Evolutionary conservation across 2,329 filamentous ascomycete species (phyloP).

Genomic region (Curvularia verruculosa): DNA sequence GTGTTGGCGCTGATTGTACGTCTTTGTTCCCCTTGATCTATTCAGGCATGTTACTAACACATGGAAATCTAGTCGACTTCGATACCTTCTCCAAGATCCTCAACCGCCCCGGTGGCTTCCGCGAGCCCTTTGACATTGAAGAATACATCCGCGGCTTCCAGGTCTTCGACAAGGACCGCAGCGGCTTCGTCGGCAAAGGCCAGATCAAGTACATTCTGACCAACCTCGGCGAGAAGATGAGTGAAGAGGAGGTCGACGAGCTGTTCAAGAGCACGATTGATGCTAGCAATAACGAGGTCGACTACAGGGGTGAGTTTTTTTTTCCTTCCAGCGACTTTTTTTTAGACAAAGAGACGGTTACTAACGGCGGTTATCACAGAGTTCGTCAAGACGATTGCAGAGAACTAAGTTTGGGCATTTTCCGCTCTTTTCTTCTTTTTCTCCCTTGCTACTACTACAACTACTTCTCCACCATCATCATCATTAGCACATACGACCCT

Average conservation of each 20-base stretch:
- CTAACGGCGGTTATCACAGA: too few relatives aligned
- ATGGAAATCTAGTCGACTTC: conserved; percentile 77
- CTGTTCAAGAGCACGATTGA: conserved; percentile 92
- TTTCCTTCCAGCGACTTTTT: too few relatives aligned
- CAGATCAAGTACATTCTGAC: conserved; percentile 98
- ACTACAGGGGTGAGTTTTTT: conserved; percentile 79
- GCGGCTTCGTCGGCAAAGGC: conserved; percentile 95
- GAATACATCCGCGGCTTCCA: conserved; percentile 99
- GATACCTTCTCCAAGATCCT: conserved; percentile 96
- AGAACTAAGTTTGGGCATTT: conserved; percentile 36
- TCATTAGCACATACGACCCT: too few relatives aligned
- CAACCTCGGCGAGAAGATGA: conserved; percentile 99
- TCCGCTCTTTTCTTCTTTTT: too few relatives aligned
- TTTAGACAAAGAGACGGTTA: too few relatives aligned
- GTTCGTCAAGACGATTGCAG: conserved; percentile 49
- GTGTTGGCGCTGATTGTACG: conserved; percentile 88
- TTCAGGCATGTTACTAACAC: too few relatives aligned
- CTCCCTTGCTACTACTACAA: too few relatives aligned
- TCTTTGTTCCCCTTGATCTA: conserved; percentile 32
- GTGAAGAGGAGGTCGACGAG: conserved; percentile 97
- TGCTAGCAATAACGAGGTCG: conserved; percentile 93
- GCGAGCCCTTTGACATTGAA: conserved; percentile 95
- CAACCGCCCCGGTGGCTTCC: conserved; percentile 97
- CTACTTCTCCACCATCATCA: neutral
- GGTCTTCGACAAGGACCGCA: conserved; percentile 99